These are phyloP conservation scores for Aspergillus sp. DNA, from an alignment of 2,329 filamentous ascomycete genomes.

Conservation along the genomic window DNA sequence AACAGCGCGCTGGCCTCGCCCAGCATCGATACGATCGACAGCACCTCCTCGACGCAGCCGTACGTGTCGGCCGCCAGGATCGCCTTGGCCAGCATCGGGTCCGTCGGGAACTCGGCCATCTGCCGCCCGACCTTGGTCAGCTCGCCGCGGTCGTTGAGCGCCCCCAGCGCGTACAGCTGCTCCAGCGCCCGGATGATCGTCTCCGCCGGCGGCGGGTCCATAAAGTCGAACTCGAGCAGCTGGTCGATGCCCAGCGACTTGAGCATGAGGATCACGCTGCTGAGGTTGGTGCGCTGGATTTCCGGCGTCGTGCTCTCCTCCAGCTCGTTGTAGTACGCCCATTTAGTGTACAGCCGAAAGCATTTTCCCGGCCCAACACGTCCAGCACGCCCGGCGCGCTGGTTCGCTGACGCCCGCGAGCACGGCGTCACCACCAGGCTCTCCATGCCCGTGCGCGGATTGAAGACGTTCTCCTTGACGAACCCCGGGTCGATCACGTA, in stretches of 20 bases:
- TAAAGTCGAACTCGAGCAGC: constrained; percentile 90
- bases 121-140: constrained; percentile 88
- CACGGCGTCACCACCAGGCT: constrained; percentile 87
- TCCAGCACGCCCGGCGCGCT: constrained; percentile 87
- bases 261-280: constrained; percentile 76
- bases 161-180: constrained; percentile 85
- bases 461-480: constrained; percentile 93
- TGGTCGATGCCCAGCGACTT: constrained; percentile 92
- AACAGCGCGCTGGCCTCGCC: constrained; percentile 86
- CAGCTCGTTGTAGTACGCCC: constrained; percentile 91
- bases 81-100: constrained; percentile 86
- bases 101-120: constrained; percentile 93
- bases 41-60: constrained; percentile 88
- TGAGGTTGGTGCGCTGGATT: constrained; percentile 87
- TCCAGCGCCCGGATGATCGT: constrained; percentile 86
- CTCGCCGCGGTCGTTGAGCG: constrained; percentile 82
- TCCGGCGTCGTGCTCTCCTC: constrained; percentile 90
- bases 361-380: constrained; percentile 90
- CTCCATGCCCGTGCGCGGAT: constrained; percentile 88
- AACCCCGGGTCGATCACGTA: constrained; percentile 96
- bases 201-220: constrained; percentile 88
- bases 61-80: constrained; percentile 86
- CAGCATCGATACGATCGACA: constrained; percentile 93
- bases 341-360: constrained; percentile 90
- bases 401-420: constrained; percentile 87